phyloP scores from a whole-genome alignment of 805 yeast species.

The Diddensiella transvaalensis region DNA sequence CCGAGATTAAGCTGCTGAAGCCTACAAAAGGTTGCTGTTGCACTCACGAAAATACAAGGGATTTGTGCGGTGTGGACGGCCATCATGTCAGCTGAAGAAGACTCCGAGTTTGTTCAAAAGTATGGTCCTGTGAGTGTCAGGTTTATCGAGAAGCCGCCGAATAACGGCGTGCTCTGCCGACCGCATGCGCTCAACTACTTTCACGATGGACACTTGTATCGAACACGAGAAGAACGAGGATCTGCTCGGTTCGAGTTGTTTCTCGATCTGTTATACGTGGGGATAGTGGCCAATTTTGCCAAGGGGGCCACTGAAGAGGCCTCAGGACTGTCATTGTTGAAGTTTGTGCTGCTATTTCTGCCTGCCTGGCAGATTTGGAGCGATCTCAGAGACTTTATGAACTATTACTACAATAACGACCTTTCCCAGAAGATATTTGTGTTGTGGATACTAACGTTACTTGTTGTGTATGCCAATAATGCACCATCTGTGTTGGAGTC shows the following conservation, averaged over 20 bases:
- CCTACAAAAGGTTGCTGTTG: too few relatives aligned
- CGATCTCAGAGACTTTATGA: conserved; percentile 61
- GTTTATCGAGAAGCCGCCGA: conserved; percentile 12
- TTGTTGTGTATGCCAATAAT: conserved; percentile 51
- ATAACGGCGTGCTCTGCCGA: conserved; percentile 9
- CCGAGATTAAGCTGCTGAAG: too few relatives aligned
- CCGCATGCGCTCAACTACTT: conserved; percentile 63
- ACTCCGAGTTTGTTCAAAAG: conserved; percentile 16
- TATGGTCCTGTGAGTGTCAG: conserved; percentile 15
- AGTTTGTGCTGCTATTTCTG: conserved; percentile 48
- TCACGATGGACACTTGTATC: conserved; percentile 50
- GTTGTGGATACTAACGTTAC: conserved; percentile 48
- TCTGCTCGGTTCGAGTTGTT: conserved; percentile 55
- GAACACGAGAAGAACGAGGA: conserved; percentile 54
- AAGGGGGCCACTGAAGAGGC: conserved; percentile 50
- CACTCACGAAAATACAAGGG: too few relatives aligned
- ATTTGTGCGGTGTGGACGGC: too few relatives aligned
- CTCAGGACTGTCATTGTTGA: conserved; percentile 43
- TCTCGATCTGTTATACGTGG: conserved; percentile 61
- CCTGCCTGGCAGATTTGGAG: conserved; percentile 66
- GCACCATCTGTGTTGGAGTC: conserved; percentile 39
- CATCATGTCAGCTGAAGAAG: conserved; percentile 1
- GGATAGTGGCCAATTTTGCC: conserved; percentile 58
- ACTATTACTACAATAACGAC: conserved; percentile 61
- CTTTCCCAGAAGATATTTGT: conserved; percentile 50